phyloP scores from a whole-genome alignment of 345 rosid genomes.

The Adansonia digitata region DNA sequence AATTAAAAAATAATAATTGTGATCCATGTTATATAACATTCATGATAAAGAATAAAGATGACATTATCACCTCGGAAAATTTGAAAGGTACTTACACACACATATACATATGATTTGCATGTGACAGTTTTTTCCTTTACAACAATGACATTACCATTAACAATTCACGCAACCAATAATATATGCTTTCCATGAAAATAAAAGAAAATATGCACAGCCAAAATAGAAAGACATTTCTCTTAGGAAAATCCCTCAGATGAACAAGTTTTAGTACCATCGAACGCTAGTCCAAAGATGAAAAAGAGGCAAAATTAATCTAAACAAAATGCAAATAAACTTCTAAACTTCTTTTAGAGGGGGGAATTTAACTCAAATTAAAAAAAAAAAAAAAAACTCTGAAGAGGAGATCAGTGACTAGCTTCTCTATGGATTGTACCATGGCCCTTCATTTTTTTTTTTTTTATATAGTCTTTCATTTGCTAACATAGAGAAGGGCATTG shows the following conservation, averaged over 20 bases:
- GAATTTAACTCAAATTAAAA: neutral
- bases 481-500: neutral
- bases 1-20: neutral
- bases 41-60: constrained; percentile 22
- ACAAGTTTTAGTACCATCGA: neutral
- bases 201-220: neutral
- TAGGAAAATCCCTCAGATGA: neutral
- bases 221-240: neutral
- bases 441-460: neutral
- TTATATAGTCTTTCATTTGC: neutral
- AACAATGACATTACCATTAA: neutral
- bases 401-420: neutral
- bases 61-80: neutral
- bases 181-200: neutral
- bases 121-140: constrained; percentile 6
- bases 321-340: constrained; percentile 1
- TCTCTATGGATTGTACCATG: neutral
- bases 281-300: neutral
- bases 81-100: constrained; percentile 4
- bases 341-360: neutral
- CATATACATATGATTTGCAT: constrained; percentile 13
- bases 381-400: neutral
- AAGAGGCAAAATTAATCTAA: constrained; percentile 2
- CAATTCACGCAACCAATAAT: neutral
- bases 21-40: constrained; percentile 21